Percentiles rank a stretch among this genome's conserved stretches.
Evolutionary conservation across 2,329 filamentous ascomycete species (phyloP).

Genomic region (Harringtonia lauricola): DNA sequence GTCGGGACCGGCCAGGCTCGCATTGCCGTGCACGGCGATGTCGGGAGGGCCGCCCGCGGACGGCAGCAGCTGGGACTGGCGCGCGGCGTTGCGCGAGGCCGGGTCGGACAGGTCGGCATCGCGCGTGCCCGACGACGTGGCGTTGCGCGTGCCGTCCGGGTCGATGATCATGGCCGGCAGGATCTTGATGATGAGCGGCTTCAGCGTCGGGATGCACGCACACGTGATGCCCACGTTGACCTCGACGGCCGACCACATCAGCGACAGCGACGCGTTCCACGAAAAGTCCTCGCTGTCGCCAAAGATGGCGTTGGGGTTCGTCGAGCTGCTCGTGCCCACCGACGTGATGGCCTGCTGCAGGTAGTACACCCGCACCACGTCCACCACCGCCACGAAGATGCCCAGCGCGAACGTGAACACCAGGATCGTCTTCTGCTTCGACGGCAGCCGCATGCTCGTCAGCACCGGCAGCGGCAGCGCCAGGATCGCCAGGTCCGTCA

Average conservation of each 20-base stretch:
- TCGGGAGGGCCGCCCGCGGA: too few species aligned
- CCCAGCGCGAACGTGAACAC: constrained; percentile 79
- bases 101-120: constrained; percentile 1
- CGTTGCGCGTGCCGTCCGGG: constrained; percentile 29
- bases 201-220: constrained; percentile 84
- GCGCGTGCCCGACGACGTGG: constrained; percentile 10
- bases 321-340: constrained; percentile 19
- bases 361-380: constrained; percentile 84
- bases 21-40: too few species aligned
- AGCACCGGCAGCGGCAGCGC: constrained; percentile 82
- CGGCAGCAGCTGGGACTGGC: too few species aligned
- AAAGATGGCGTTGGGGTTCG: constrained; percentile 29
- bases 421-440: constrained; percentile 77
- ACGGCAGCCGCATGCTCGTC: constrained; percentile 73
- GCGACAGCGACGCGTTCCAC: constrained; percentile 71
- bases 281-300: constrained; percentile 43
- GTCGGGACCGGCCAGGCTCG: too few species aligned
- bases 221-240: constrained; percentile 86
- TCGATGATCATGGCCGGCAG: constrained; percentile 46
- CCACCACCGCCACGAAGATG: constrained; percentile 77
- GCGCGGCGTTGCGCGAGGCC: too few species aligned
- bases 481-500: constrained; percentile 80
- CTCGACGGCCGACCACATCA: constrained; percentile 92
- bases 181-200: constrained; percentile 64
- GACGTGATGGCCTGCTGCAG: constrained; percentile 59